Conservation (phyloP, 2,329 filamentous ascomycete genomes). For the Trichophyton verrucosum region DNA sequence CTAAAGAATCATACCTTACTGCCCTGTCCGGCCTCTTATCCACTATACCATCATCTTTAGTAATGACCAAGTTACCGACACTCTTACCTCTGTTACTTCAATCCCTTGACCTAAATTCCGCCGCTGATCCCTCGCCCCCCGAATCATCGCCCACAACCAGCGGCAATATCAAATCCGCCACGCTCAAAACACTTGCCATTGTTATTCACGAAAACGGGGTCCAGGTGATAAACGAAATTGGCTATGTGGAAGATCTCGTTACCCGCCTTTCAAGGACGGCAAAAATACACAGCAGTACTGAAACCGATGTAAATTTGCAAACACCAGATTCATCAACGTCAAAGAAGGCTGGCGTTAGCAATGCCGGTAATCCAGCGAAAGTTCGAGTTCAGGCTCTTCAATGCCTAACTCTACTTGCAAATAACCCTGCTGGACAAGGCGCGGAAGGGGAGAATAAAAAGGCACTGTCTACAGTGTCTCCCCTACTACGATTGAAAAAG, state of each 20-base stretch:
- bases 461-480: constrained; percentile 23
- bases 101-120: constrained; percentile 42
- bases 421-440: constrained; percentile 17
- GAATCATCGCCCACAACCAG: constrained; percentile 26
- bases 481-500: constrained; percentile 44
- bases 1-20: constrained; percentile 50
- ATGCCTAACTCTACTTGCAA: constrained; percentile 29
- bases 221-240: constrained; percentile 37
- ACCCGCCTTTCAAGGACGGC: constrained; percentile 42
- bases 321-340: background rate
- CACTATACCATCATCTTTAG: constrained; percentile 47
- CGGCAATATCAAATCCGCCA: constrained; percentile 46
- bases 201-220: constrained; percentile 47
- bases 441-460: constrained; percentile 14
- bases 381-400: constrained; percentile 27
- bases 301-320: background rate
- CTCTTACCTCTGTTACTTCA: constrained; percentile 51
- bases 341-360: constrained; percentile 5
- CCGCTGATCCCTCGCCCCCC: constrained; percentile 14
- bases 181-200: constrained; percentile 46
- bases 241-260: constrained; percentile 47
- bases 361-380: constrained; percentile 17
- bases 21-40: constrained; percentile 50
- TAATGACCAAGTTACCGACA: constrained; percentile 46
- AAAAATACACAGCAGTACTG: constrained; percentile 11